Percentiles rank a stretch among this genome's conserved stretches.
Evolutionary conservation across 2,329 filamentous ascomycete species (phyloP).

Genomic region (Trichoderma guizhouense): DNA sequence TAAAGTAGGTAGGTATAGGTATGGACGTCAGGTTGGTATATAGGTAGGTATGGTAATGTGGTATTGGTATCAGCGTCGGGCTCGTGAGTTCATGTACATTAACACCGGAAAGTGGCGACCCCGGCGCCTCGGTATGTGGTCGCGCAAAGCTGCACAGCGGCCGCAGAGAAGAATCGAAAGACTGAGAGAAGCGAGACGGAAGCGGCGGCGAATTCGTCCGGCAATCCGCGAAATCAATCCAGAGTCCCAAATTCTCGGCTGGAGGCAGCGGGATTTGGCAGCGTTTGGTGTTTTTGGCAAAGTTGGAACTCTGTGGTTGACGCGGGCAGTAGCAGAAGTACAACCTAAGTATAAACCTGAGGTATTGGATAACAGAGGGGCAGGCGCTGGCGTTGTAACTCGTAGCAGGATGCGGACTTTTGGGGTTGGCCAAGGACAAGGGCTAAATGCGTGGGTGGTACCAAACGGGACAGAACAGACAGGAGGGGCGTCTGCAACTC

Average conservation of each 20-base stretch:
- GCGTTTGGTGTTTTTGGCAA: neutral
- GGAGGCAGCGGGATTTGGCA: neutral
- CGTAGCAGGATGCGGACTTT: slow-evolving; percentile 16
- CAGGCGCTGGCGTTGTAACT: neutral
- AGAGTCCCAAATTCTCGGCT: neutral
- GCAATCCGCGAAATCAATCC: neutral
- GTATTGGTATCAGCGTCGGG: neutral
- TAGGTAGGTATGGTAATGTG: neutral
- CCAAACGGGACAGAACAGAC: neutral
- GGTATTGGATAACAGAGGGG: slow-evolving; percentile 12
- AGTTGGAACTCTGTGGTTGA: slow-evolving; percentile 10
- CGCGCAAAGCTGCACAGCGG: slow-evolving; percentile 1
- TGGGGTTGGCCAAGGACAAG: slow-evolving; percentile 15
- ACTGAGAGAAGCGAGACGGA: neutral
- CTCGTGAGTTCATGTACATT: slow-evolving; percentile 13
- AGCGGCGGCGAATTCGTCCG: neutral
- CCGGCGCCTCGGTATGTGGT: slow-evolving; percentile 15
- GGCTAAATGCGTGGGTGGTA: neutral
- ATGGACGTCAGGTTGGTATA: neutral
- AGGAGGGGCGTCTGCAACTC: neutral
- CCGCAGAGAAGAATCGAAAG: neutral
- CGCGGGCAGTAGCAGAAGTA: slow-evolving; percentile 6
- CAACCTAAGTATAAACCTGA: neutral
- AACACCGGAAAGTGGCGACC: slow-evolving; percentile 1
- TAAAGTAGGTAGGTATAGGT: neutral